Evolutionary conservation across 2,329 filamentous ascomycete genomes (phyloP).

Genomic region (Cryphonectria carpinicola): DNA sequence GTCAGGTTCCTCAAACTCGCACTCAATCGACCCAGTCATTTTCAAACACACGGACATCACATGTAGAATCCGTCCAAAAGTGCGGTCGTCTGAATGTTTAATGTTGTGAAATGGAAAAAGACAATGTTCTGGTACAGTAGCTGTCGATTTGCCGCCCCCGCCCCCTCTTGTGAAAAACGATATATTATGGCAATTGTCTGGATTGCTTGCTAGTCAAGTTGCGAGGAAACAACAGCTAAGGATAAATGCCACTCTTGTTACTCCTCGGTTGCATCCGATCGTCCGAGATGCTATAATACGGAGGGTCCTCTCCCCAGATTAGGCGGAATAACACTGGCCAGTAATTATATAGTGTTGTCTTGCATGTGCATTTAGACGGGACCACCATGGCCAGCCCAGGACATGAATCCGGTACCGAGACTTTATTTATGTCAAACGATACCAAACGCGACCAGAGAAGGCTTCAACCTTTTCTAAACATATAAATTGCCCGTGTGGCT

Average conservation of each 20-base stretch:
- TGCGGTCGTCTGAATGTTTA: background rate
- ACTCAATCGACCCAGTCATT: background rate
- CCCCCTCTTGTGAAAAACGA: background rate
- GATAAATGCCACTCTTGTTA: background rate
- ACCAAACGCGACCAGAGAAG: background rate
- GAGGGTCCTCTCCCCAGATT: background rate
- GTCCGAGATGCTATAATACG: background rate
- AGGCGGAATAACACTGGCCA: background rate
- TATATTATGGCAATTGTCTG: background rate
- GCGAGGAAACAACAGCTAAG: background rate
- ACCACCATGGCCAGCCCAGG: background rate
- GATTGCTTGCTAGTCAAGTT: background rate
- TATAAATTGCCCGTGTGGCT: slow-evolving; percentile 9
- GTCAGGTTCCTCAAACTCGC: no score
- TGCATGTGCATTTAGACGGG: background rate
- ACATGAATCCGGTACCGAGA: background rate
- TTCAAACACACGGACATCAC: background rate
- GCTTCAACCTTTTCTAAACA: background rate
- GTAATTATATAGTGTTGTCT: background rate
- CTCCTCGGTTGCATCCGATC: background rate
- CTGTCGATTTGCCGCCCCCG: background rate
- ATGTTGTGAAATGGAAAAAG: background rate
- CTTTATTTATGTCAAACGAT: background rate
- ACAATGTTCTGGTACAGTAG: background rate
- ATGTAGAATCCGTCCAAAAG: background rate